Percentiles rank a stretch among this genome's conserved stretches.
These are phyloP conservation scores for Fraxinus ornus DNA, from an alignment of 305 asterid genomes.

Conservation along the genomic window DNA sequence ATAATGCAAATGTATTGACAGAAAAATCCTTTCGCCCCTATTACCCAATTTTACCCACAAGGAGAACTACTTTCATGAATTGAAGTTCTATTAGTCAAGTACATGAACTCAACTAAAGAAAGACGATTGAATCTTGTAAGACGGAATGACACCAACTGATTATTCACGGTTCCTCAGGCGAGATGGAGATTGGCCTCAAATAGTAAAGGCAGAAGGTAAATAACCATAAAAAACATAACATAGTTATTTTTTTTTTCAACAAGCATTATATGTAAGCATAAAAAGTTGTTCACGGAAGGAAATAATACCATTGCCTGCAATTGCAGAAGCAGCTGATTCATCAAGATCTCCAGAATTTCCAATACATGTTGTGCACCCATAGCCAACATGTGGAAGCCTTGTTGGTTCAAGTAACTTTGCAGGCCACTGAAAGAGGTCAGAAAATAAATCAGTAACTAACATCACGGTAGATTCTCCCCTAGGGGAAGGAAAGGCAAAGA, in stretches of 20 bases:
- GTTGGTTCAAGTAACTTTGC: constrained; percentile 74
- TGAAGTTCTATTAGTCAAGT: background rate
- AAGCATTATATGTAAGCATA: background rate
- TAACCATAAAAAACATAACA: background rate
- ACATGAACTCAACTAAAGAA: background rate
- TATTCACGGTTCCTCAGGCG: background rate
- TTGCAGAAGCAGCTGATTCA: constrained; percentile 72
- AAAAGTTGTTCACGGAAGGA: background rate
- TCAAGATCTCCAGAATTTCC: constrained; percentile 92
- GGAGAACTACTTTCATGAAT: background rate
- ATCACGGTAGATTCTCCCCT: background rate
- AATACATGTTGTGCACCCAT: constrained; percentile 81
- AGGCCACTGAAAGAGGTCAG: constrained; percentile 50
- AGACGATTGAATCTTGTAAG: constrained; percentile 3
- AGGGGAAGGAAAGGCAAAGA: constrained; percentile 4
- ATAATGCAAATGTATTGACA: background rate
- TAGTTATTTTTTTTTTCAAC: background rate
- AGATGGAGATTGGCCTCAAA: background rate
- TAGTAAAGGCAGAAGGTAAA: background rate
- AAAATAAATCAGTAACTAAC: constrained; percentile 19
- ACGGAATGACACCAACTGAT: background rate
- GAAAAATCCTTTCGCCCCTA: background rate
- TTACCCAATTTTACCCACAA: background rate
- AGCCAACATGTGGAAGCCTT: constrained; percentile 83
- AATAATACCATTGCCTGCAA: constrained; percentile 62